Evolutionary conservation across 495 filamentous ascomycete genomes (phyloP), one percentile per base, ranked within the genome.

Genomic region (Tuber umbilicatum): DNA sequence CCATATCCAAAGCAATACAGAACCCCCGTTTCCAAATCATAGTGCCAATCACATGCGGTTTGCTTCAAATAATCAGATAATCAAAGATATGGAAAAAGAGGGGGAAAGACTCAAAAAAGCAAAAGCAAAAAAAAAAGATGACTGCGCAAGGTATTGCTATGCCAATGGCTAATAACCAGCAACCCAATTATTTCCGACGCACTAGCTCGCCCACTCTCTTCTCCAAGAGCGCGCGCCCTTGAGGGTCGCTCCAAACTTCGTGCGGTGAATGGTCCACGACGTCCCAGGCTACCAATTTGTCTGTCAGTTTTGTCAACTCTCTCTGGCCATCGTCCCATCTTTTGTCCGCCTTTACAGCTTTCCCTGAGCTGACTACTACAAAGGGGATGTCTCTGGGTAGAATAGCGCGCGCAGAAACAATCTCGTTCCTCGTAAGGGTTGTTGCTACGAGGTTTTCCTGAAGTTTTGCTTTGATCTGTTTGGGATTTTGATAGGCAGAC

Each of bases 361-460:
- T 80, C 0, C 93, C 94, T 5, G 92, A 94, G 81, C 92, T 97
- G 42, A 97, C 88, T n/a, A 99, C 85, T 37, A 89, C 89, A 9
- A 97, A 82, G 45, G 92, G 92, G 55, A 77, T 40, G 89, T 92
- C 67, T 90, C 85, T n/a, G 84, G 84, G 80, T 86, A 97, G 92
- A 69, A 97, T 94, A 67, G 89, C 89, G 47, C 89, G 85, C 68
- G 93, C 91, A 55, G 89, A 90, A 64, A 86, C 85, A 37, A 97
- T 88, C 77, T 99, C 95, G 38, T 91, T 91, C 76, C 89, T 90
- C 27, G 93, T 93, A 71, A 97, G 87, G 3, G 90, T 90, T 73
- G 90, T 86, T 16, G 94, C 95, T 31, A 97, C 93, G 1, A 97
- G 85, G 73, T 91, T 94, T 85, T 99, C 95, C 83, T 99, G 95